Evolutionary conservation across 83 land plant genomes (phyloP), one percentile per base, ranked within the genome.

Genomic region (Picea mariana): DNA sequence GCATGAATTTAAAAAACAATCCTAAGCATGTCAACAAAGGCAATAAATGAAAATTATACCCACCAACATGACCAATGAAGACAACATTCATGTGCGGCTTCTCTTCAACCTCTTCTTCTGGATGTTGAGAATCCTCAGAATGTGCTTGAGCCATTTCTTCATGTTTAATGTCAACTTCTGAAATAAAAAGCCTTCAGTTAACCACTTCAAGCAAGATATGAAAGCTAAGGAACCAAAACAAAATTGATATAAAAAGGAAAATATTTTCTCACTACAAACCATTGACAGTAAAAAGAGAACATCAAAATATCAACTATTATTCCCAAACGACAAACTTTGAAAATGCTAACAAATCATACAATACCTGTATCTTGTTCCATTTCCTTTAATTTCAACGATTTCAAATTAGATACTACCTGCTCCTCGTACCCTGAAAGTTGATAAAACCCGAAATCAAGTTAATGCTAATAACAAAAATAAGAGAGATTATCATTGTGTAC

Each of bases 11-110:
- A 11, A 31, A 38, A 9, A 68, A 47, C 9, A 27, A 26, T 13
- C 47, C 15, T 2, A 16, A 3, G 18, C 4, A 27, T 11, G 47
- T 12, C 72, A 5, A 7, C 24, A n/a, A 40, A 73, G 76, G 13
- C 24, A n/a, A 5, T 16, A 75, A 20, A 75, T 23, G 21, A 44
- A 80, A 18, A 11, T 67, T 34, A 20, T 47, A 80, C 98, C 38
- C 87, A 96, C 99, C 99, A 81, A 96, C 99, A 85, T 96, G 99
- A 21, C 99, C 99, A 81, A 96, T 96, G 40, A 96, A 96, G 23
- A 96, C 99, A 66, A 92, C 96, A 89, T 96, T 96, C 83, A 96
- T 72, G 87, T 96, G 98, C 38, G 87, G 83, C 84, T 93, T 87
- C 75, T 77, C 80, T 38, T 83, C 75, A 23, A 65, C 65, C 59